These are phyloP conservation scores for Termitomyces sp. DNA, from an alignment of 768 basidiomycete species.

Conservation along the genomic window DNA sequence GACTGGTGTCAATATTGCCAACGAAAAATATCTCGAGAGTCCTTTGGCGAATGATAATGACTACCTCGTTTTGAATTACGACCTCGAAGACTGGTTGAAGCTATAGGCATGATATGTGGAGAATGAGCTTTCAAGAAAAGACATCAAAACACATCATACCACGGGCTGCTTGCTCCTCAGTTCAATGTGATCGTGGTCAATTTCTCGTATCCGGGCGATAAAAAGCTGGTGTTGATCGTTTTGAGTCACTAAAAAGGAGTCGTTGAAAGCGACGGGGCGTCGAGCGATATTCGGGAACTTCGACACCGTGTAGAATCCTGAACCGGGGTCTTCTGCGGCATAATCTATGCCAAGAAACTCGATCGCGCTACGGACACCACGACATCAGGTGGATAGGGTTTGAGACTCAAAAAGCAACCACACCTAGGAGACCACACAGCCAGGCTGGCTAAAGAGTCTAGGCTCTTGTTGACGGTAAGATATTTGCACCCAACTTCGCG, in stretches of 20 bases:
- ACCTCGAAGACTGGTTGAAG: slow-evolving; percentile 34
- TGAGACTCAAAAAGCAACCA: background rate
- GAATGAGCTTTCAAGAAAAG: background rate
- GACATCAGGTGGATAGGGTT: background rate
- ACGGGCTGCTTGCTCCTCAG: slow-evolving; percentile 28
- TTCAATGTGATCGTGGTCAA: slow-evolving; percentile 25
- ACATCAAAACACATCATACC: slow-evolving; percentile 13
- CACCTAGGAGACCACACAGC: slow-evolving; percentile 40
- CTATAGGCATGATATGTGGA: slow-evolving; percentile 16
- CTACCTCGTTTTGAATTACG: slow-evolving; percentile 34
- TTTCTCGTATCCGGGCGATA: slow-evolving; percentile 24
- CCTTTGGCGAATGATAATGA: slow-evolving; percentile 37
- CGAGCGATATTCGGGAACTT: slow-evolving; percentile 25
- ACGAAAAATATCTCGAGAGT: slow-evolving; percentile 38
- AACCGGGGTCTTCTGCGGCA: slow-evolving; percentile 25
- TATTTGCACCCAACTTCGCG: slow-evolving; percentile 32
- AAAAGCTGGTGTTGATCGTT: slow-evolving; percentile 23
- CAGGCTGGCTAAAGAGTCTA: slow-evolving; percentile 25
- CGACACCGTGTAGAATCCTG: slow-evolving; percentile 27
- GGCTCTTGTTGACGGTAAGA: slow-evolving; percentile 39
- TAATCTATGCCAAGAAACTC: slow-evolving; percentile 37
- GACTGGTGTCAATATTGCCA: slow-evolving; percentile 17
- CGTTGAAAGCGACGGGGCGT: slow-evolving; percentile 26
- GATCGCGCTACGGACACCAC: slow-evolving; percentile 22
- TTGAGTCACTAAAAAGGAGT: slow-evolving; percentile 32